Evolutionary conservation across 345 rosid genomes (phyloP).

Genomic region (Salix brachista): DNA sequence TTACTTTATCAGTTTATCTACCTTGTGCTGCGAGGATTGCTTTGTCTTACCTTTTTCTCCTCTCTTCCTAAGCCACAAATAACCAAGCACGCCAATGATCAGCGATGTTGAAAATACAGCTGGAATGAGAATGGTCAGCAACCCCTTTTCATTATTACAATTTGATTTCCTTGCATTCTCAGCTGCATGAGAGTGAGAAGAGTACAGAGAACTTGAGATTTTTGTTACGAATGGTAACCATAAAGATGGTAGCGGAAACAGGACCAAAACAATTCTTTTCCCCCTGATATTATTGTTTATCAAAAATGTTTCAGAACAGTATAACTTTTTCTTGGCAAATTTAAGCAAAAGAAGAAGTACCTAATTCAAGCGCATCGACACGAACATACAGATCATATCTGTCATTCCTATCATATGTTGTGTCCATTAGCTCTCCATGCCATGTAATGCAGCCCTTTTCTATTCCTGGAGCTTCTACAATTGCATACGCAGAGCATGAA

Average conservation of each 20-base stretch:
- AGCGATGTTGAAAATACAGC: background rate
- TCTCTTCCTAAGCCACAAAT: background rate
- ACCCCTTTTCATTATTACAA: background rate
- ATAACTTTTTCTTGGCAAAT: background rate
- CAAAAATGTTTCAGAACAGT: background rate
- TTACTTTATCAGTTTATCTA: background rate
- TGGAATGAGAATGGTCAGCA: background rate
- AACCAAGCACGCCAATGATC: background rate
- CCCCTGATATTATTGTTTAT: no score
- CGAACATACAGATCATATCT: conserved; percentile 11
- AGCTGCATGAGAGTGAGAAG: background rate
- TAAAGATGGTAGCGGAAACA: no score
- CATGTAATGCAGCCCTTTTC: conserved; percentile 13
- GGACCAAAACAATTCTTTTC: no score
- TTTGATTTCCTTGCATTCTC: background rate
- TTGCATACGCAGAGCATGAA: conserved; percentile 15
- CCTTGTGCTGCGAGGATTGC: background rate
- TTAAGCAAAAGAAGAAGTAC: background rate
- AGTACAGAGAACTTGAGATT: background rate
- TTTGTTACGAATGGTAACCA: background rate
- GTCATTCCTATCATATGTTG: background rate
- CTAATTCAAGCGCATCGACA: conserved; percentile 18
- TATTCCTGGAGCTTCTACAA: no score
- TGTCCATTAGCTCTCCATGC: conserved; percentile 18
- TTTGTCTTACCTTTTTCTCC: background rate